Evolutionary conservation across 352 stramenopile species (phyloP).

Genomic region (Phytopythium oedochilum): DNA sequence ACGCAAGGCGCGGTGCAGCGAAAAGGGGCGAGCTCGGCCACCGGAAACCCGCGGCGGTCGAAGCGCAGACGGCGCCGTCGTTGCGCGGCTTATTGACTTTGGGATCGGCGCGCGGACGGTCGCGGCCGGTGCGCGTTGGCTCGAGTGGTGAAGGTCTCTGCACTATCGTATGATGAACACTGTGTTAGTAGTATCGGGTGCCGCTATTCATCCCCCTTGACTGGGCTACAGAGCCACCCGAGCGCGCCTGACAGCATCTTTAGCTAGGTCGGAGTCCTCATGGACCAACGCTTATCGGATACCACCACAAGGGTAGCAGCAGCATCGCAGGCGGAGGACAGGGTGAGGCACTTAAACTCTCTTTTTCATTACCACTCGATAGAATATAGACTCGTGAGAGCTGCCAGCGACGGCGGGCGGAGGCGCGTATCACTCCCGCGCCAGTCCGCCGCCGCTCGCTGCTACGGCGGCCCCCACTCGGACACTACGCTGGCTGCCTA

Average conservation of each 20-base stretch:
- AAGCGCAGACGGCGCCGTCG: not conserved
- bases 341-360: not conserved
- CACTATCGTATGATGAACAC: no score
- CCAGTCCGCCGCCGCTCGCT: not conserved
- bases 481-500: not conserved
- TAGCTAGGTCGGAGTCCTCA: no score
- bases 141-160: no score
- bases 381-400: constrained; percentile 2
- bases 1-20: not conserved
- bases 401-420: not conserved
- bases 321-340: not conserved
- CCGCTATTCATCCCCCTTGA: no score
- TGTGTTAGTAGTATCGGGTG: no score
- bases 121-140: no score
- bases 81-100: no score
- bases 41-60: not conserved
- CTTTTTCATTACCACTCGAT: constrained; percentile 3
- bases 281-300: no score
- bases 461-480: not conserved
- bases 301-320: no score
- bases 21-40: not conserved
- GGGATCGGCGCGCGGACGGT: no score
- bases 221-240: no score
- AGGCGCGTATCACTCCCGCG: not conserved
- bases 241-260: no score